A percentile compares a stretch with the other conserved stretches of the same genome.
phyloP scores from a whole-genome alignment of 495 filamentous ascomycete genomes.

The Barbatosphaeria neglecta region DNA sequence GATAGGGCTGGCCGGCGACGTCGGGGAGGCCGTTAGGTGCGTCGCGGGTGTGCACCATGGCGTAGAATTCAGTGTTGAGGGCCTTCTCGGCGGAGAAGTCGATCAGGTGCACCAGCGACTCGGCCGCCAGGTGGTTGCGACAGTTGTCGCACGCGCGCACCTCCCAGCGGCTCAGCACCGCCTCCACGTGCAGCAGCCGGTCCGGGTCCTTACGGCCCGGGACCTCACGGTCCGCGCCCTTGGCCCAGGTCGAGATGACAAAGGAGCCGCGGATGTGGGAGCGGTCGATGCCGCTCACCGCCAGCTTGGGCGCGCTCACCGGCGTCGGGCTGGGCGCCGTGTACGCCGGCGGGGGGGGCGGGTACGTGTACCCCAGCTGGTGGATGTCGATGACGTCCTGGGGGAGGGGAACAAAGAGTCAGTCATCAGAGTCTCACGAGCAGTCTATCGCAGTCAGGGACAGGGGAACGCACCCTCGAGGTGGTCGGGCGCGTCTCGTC shows the following conservation, averaged over 20 bases:
- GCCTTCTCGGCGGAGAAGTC: too few relatives aligned
- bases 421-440: conserved; percentile 2
- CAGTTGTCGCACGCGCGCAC: conserved; percentile 14
- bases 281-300: conserved; percentile 6
- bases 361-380: conserved; percentile 5
- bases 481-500: too few relatives aligned
- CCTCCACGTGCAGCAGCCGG: conserved; percentile 5
- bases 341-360: too few relatives aligned
- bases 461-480: too few relatives aligned
- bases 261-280: conserved; percentile 8
- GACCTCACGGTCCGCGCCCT: not conserved
- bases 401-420: conserved; percentile 14
- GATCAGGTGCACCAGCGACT: not conserved
- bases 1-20: too few relatives aligned
- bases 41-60: too few relatives aligned
- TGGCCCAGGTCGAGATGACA: conserved; percentile 6
- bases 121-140: conserved; percentile 5
- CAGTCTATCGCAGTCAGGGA: conserved; percentile 11
- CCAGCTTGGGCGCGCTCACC: not conserved
- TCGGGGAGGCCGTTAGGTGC: too few relatives aligned
- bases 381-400: conserved; percentile 8
- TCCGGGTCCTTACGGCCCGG: too few relatives aligned
- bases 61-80: too few relatives aligned
- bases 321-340: not conserved
- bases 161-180: conserved; percentile 13